phyloP scores from a whole-genome alignment of 495 filamentous ascomycete genomes.

The Hypomontagnella submonticulosa region DNA sequence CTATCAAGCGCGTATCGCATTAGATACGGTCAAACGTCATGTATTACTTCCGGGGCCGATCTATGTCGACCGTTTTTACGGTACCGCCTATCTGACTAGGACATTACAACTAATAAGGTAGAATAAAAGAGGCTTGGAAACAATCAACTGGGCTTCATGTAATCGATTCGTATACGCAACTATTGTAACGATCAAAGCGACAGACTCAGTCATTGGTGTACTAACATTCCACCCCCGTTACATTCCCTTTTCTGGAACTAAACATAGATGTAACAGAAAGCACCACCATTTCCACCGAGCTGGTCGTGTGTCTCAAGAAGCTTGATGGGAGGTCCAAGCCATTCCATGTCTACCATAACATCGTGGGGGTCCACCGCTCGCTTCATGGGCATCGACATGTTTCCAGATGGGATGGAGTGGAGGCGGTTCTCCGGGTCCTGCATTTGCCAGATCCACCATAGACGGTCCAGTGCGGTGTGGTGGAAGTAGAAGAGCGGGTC shows the following conservation, averaged over 20 bases:
- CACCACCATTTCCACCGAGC: slow-evolving; percentile 49
- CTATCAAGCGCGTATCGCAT: too few relatives aligned
- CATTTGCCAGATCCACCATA: slow-evolving; percentile 70
- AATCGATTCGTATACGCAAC: too few relatives aligned
- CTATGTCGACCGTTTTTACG: too few relatives aligned
- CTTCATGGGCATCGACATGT: slow-evolving; percentile 43
- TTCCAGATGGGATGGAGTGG: slow-evolving; percentile 35
- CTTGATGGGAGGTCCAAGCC: slow-evolving; percentile 47
- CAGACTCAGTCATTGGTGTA: too few relatives aligned
- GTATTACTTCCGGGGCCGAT: too few relatives aligned
- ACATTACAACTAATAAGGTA: too few relatives aligned
- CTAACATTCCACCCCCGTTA: too few relatives aligned
- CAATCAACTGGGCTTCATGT: too few relatives aligned
- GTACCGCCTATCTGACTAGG: too few relatives aligned
- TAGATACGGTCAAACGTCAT: too few relatives aligned
- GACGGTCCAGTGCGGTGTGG: slow-evolving; percentile 65
- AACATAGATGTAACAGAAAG: slow-evolving; percentile 55
- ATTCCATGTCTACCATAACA: slow-evolving; percentile 48
- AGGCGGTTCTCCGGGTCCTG: slow-evolving; percentile 48
- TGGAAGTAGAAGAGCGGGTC: slow-evolving; percentile 70
- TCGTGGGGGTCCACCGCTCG: slow-evolving; percentile 42
- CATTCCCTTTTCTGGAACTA: slow-evolving; percentile 10
- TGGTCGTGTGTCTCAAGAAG: slow-evolving; percentile 52
- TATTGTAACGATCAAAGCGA: too few relatives aligned
- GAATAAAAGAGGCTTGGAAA: too few relatives aligned